Evolutionary conservation across 257 asterid genomes (phyloP).

Genomic region (Gardenia jasminoides): DNA sequence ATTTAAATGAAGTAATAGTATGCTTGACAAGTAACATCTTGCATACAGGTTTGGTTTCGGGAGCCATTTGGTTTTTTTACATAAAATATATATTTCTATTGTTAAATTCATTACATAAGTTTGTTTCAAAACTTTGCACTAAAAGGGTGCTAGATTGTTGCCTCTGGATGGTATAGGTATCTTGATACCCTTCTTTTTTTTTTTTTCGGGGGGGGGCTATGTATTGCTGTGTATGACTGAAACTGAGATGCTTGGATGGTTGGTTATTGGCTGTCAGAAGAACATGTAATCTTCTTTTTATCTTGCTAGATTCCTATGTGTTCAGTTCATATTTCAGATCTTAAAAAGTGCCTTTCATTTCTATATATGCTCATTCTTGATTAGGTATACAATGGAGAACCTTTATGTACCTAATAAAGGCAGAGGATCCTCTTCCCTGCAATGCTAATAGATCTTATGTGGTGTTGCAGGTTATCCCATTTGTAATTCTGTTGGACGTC

Average conservation of each 20-base stretch:
- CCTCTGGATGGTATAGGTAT: neutral
- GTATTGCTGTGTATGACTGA: neutral
- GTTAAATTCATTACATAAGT: no score
- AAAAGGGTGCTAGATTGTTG: neutral
- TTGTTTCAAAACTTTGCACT: no score
- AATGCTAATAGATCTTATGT: neutral
- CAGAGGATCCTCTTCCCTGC: neutral
- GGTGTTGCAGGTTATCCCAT: constrained; percentile 80
- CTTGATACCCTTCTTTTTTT: neutral
- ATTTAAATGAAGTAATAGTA: neutral
- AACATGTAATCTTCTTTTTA: neutral
- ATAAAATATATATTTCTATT: no score
- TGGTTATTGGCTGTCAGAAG: neutral
- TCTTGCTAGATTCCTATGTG: neutral
- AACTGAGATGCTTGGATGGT: neutral
- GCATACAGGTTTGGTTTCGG: neutral
- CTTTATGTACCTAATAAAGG: neutral
- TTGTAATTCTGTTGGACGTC: constrained; percentile 74
- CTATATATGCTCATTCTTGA: no score
- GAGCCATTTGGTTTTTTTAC: neutral
- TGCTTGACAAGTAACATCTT: neutral
- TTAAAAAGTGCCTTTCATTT: no score
- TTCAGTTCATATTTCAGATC: neutral
- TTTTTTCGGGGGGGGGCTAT: neutral
- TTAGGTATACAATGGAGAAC: neutral